A percentile compares a stretch with the other conserved stretches of the same genome.
Evolutionary conservation across 441 rosid species (phyloP).

Genomic region (Adansonia gregorii): DNA sequence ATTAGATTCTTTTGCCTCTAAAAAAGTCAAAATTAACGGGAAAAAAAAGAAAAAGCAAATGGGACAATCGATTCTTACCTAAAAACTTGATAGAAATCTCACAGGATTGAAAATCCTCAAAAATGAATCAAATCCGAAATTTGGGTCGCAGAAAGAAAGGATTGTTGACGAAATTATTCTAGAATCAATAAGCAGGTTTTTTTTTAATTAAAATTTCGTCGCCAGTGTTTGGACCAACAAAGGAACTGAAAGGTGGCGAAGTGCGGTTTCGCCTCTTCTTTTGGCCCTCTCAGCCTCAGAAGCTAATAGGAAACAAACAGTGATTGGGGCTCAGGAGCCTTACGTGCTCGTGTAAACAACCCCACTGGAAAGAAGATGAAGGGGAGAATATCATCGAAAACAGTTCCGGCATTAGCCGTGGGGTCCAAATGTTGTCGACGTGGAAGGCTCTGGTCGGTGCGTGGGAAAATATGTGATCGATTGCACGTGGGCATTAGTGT

Average conservation of each 20-base stretch:
- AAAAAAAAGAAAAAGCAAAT: not conserved
- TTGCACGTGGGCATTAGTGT: constrained; percentile 30
- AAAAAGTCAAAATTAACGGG: not conserved
- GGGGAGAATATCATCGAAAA: not conserved
- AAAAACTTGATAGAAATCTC: not conserved
- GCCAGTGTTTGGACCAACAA: constrained; percentile 38
- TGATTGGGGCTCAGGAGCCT: constrained; percentile 29
- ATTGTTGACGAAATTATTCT: not conserved
- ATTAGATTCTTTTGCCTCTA: not conserved
- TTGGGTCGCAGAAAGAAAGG: constrained; percentile 23
- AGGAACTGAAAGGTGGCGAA: constrained; percentile 39
- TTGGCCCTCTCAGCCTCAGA: constrained; percentile 22
- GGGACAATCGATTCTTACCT: not conserved
- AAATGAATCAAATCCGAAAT: constrained; percentile 32
- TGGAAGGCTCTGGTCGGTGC: constrained; percentile 21
- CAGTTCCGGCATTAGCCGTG: not conserved
- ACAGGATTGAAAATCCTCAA: constrained; percentile 24
- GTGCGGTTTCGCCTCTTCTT: constrained; percentile 29
- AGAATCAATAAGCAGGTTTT: constrained; percentile 1
- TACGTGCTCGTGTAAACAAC: constrained; percentile 34
- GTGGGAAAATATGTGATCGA: constrained; percentile 12
- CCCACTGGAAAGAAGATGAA: not conserved
- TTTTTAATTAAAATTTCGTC: constrained; percentile 32
- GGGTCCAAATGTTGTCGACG: constrained; percentile 8
- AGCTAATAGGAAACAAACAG: constrained; percentile 30